Evolutionary conservation across 2,329 filamentous ascomycete species (phyloP).

Genomic region (Phaeoacremonium minimum): DNA sequence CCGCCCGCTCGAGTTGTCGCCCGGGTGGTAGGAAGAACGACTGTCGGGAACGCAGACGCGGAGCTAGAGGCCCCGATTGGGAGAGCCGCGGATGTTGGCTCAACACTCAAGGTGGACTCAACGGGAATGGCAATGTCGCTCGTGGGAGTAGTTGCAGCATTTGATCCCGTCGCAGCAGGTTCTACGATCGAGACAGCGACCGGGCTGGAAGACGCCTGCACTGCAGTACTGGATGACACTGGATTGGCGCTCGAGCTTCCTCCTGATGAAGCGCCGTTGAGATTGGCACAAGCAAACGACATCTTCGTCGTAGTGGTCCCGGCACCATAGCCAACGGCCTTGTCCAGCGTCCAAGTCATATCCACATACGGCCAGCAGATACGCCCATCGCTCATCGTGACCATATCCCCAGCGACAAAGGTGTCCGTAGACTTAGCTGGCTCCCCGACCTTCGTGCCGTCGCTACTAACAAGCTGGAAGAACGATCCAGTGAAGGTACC

Average conservation of each 20-base stretch:
- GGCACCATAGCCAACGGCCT: slow-evolving; percentile 12
- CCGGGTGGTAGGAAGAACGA: too few relatives aligned
- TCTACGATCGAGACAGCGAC: too few relatives aligned
- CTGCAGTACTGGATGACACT: background rate
- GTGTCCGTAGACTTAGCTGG: slow-evolving; percentile 44
- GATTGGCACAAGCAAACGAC: slow-evolving; percentile 45
- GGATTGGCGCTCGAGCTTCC: background rate
- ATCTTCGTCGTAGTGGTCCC: slow-evolving; percentile 33
- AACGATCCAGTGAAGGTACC: slow-evolving; percentile 55
- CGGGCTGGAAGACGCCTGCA: too few relatives aligned
- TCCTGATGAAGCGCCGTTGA: slow-evolving; percentile 7
- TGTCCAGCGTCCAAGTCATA: slow-evolving; percentile 45
- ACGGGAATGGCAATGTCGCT: too few relatives aligned
- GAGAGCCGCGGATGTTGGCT: too few relatives aligned
- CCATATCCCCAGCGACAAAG: slow-evolving; percentile 60
- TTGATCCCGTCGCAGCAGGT: too few relatives aligned
- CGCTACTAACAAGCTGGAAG: slow-evolving; percentile 51
- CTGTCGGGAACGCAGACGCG: too few relatives aligned
- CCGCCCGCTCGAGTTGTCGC: too few relatives aligned
- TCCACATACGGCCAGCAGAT: slow-evolving; percentile 60
- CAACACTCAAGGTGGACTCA: too few relatives aligned
- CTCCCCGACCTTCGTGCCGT: slow-evolving; percentile 46
- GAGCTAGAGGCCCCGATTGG: too few relatives aligned
- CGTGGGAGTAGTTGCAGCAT: too few relatives aligned
- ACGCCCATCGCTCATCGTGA: slow-evolving; percentile 51